Conservation (phyloP, 257 asterid genomes). For the Mentha longifolia region DNA sequence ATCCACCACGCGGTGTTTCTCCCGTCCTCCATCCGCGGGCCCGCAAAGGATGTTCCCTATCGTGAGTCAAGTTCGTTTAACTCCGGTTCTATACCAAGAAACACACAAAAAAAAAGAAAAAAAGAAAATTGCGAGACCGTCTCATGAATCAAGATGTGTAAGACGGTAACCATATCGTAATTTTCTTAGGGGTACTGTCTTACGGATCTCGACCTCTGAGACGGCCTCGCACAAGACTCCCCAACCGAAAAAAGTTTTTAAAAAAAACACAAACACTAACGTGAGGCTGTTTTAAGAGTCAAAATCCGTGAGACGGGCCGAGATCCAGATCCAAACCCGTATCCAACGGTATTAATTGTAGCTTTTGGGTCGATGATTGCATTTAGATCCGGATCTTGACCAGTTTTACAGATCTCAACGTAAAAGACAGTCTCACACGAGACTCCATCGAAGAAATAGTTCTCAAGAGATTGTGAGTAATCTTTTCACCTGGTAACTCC, state of each 20-base stretch:
- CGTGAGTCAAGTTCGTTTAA: slow-evolving; percentile 11
- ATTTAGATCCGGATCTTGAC: too few relatives aligned
- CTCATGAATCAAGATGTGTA: neutral
- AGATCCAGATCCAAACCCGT: too few relatives aligned
- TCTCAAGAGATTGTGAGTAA: neutral
- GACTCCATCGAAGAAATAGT: slow-evolving; percentile 4
- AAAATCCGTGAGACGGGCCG: too few relatives aligned
- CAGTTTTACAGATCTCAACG: too few relatives aligned
- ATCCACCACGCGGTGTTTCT: slow-evolving; percentile 85
- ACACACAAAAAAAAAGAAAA: too few relatives aligned
- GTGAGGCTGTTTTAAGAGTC: too few relatives aligned
- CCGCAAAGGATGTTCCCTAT: slow-evolving; percentile 92
- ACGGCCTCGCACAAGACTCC: neutral
- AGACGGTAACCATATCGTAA: neutral
- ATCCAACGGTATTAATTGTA: too few relatives aligned
- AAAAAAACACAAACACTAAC: too few relatives aligned
- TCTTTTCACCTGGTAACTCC: slow-evolving; percentile 78
- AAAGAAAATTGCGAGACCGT: neutral
- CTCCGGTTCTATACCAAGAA: neutral
- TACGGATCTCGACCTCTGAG: neutral
- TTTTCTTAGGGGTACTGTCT: neutral
- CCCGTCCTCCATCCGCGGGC: slow-evolving; percentile 82
- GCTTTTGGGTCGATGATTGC: too few relatives aligned
- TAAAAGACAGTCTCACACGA: too few relatives aligned
- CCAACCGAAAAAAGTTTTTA: too few relatives aligned